Conservation (phyloP, 768 basidiomycete species). For the Auricularia cornea region DNA sequence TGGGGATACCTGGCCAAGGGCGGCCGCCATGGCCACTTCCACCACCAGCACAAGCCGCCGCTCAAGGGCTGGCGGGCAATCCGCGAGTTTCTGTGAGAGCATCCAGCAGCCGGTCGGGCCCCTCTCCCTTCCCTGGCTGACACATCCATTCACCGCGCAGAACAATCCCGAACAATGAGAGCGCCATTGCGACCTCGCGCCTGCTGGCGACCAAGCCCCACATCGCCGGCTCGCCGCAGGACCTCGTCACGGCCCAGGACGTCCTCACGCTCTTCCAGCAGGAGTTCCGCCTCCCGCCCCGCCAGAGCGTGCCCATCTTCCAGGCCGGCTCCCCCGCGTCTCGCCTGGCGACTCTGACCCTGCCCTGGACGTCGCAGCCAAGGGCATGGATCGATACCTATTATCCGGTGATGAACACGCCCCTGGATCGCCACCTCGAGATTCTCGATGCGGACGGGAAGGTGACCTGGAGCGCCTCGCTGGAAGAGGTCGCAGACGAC, state of each 20-base stretch:
- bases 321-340: constrained; percentile 62
- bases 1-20: neutral
- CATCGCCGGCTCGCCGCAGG: constrained; percentile 56
- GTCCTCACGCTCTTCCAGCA: constrained; percentile 60
- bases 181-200: constrained; percentile 49
- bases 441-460: constrained; percentile 51
- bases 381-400: constrained; percentile 81
- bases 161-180: constrained; percentile 47
- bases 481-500: constrained; percentile 66
- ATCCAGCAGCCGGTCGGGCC: neutral
- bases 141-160: constrained; percentile 22
- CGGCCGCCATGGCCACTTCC: neutral
- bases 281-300: constrained; percentile 8
- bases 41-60: neutral
- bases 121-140: neutral
- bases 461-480: constrained; percentile 57
- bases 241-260: constrained; percentile 53
- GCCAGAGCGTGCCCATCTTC: constrained; percentile 43
- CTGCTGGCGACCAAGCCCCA: constrained; percentile 62
- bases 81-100: neutral
- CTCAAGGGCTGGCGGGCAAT: neutral
- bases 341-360: constrained; percentile 53
- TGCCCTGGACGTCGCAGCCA: constrained; percentile 38
- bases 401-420: constrained; percentile 80
- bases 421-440: constrained; percentile 57